Evolutionary conservation across 2,329 filamentous ascomycete genomes (phyloP).

Genomic region (Botrytis elliptica): DNA sequence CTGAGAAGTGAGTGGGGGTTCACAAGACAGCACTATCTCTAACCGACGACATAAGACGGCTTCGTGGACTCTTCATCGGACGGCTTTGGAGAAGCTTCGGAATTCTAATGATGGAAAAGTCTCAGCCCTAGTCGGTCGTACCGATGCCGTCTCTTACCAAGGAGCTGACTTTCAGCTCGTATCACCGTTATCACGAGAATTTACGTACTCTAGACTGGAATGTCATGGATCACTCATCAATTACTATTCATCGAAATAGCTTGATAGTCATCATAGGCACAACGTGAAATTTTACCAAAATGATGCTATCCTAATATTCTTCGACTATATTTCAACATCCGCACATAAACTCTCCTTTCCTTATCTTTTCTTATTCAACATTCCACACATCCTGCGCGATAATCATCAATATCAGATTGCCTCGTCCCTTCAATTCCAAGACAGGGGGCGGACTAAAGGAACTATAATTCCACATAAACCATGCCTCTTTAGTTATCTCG

Average conservation of each 20-base stretch:
- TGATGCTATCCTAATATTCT: background rate
- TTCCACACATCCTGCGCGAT: conserved; percentile 5
- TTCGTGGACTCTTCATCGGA: conserved; percentile 9
- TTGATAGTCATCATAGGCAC: conserved; percentile 15
- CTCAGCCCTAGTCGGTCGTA: conserved; percentile 21
- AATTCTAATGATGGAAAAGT: background rate
- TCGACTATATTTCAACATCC: background rate
- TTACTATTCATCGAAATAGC: conserved; percentile 9
- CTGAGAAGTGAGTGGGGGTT: conserved; percentile 25
- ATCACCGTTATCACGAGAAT: conserved; percentile 20
- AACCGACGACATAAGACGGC: conserved; percentile 4
- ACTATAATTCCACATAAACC: background rate
- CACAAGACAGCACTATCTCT: conserved; percentile 21
- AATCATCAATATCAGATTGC: conserved; percentile 8
- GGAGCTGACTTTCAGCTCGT: conserved; percentile 21
- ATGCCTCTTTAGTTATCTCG: conserved; percentile 16
- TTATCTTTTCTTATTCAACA: background rate
- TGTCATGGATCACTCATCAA: conserved; percentile 1
- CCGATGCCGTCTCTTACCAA: conserved; percentile 17
- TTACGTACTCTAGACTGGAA: background rate
- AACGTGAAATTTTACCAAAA: background rate
- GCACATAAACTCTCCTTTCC: background rate
- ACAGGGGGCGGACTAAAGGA: conserved; percentile 11
- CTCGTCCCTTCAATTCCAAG: background rate
- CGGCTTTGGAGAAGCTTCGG: conserved; percentile 12